A percentile compares a stretch with the other conserved stretches of the same genome.
Conservation (phyloP, 2,329 filamentous ascomycete species). For the Reticulascus tulasneorum region DNA sequence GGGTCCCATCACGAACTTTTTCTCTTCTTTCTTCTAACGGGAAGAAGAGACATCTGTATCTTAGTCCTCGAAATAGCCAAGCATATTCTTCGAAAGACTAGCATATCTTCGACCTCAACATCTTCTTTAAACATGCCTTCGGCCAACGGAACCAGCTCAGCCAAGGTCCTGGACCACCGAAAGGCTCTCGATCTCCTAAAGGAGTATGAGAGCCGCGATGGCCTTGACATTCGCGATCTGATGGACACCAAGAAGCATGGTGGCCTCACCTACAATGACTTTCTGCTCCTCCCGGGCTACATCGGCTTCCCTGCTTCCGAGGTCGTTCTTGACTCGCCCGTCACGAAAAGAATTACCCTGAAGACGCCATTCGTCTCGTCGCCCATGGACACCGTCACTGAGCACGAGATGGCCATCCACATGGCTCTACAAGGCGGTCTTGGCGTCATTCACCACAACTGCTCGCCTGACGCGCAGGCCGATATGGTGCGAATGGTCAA, state of each 20-base stretch:
- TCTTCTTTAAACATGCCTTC: slow-evolving; percentile 59
- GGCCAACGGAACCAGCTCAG: slow-evolving; percentile 46
- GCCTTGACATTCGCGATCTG: slow-evolving; percentile 79
- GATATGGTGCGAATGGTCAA: slow-evolving; percentile 99
- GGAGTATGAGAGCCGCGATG: slow-evolving; percentile 78
- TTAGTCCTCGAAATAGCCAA: slow-evolving; percentile 19
- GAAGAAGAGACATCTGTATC: slow-evolving; percentile 46
- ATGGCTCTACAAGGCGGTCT: slow-evolving; percentile 86
- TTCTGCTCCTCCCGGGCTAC: slow-evolving; percentile 92
- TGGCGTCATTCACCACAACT: slow-evolving; percentile 99
- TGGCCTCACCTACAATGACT: slow-evolving; percentile 98
- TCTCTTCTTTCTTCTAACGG: slow-evolving; percentile 45
- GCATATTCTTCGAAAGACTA: slow-evolving; percentile 24
- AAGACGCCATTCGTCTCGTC: slow-evolving; percentile 97
- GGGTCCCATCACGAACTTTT: slow-evolving; percentile 24
- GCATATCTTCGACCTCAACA: slow-evolving; percentile 28
- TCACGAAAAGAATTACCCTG: slow-evolving; percentile 92
- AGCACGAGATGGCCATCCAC: slow-evolving; percentile 99
- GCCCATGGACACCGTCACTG: slow-evolving; percentile 99
- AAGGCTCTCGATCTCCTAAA: slow-evolving; percentile 77
- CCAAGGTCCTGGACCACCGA: slow-evolving; percentile 65
- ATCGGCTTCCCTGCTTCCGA: slow-evolving; percentile 95
- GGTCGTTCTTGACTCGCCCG: slow-evolving; percentile 81
- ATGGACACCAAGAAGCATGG: slow-evolving; percentile 90
- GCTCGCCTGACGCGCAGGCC: slow-evolving; percentile 92